Conservation (phyloP, 2,329 filamentous ascomycete species). For the Simplicillium aogashimaense region DNA sequence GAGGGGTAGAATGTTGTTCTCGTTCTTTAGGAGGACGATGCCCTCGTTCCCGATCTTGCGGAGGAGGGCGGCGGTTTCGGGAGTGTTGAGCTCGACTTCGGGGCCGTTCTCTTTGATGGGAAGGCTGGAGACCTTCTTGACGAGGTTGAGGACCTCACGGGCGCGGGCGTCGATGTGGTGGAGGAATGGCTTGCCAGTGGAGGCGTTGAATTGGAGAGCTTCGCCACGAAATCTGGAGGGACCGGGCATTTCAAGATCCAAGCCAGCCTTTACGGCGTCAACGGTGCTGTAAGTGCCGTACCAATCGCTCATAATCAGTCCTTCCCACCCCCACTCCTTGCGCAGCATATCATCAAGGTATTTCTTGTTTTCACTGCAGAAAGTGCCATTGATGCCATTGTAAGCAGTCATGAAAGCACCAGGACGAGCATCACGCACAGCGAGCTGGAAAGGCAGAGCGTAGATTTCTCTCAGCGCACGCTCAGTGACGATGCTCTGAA, state of each 20-base stretch:
- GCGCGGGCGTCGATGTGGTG: slow-evolving; percentile 49
- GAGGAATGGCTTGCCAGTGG: slow-evolving; percentile 44
- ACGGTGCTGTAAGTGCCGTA: slow-evolving; percentile 46
- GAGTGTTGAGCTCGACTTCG: slow-evolving; percentile 45
- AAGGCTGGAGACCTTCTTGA: slow-evolving; percentile 44
- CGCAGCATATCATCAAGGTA: slow-evolving; percentile 41
- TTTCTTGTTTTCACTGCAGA: slow-evolving; percentile 42
- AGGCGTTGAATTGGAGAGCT: slow-evolving; percentile 38
- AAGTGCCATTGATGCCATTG: slow-evolving; percentile 47
- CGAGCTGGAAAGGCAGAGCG: slow-evolving; percentile 46
- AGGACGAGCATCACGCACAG: slow-evolving; percentile 39
- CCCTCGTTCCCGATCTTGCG: slow-evolving; percentile 58
- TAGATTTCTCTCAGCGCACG: slow-evolving; percentile 50
- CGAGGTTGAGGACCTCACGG: slow-evolving; percentile 45
- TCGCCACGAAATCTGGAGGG: slow-evolving; percentile 41
- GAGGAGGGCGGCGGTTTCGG: slow-evolving; percentile 53
- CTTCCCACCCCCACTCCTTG: slow-evolving; percentile 47
- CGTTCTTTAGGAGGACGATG: slow-evolving; percentile 66
- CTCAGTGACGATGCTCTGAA: slow-evolving; percentile 43
- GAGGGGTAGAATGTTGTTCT: slow-evolving; percentile 52
- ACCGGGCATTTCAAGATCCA: slow-evolving; percentile 53
- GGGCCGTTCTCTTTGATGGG: slow-evolving; percentile 44
- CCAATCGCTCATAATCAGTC: slow-evolving; percentile 52
- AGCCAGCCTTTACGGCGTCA: slow-evolving; percentile 37
- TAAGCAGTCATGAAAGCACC: slow-evolving; percentile 50